Conservation (phyloP, 73 alveolate genomes). For the Tetrahymena borealis region DNA sequence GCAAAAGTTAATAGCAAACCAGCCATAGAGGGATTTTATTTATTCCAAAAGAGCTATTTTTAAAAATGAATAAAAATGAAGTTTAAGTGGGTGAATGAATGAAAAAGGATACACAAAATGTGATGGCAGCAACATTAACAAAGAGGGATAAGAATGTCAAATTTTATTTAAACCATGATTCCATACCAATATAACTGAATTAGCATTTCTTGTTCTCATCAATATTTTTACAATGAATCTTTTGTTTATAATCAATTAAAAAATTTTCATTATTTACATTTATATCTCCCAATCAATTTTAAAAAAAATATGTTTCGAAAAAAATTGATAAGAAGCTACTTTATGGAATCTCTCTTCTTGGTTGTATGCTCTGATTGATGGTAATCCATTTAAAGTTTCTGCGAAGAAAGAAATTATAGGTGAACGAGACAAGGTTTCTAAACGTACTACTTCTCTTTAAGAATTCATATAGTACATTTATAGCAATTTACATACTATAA, state of each 20-base stretch:
- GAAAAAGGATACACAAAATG: not conserved
- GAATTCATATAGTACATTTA: slow-evolving; percentile 55
- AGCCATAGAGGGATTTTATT: not conserved
- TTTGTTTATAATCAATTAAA: not conserved
- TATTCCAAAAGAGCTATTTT: not conserved
- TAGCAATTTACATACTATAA: slow-evolving; percentile 37
- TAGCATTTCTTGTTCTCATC: slow-evolving; percentile 9
- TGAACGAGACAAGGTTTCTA: slow-evolving; percentile 67
- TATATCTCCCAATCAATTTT: not conserved
- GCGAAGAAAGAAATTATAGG: slow-evolving; percentile 68
- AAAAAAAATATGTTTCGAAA: not conserved
- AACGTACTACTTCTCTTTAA: slow-evolving; percentile 71
- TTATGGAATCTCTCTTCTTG: not conserved
- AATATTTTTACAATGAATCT: slow-evolving; percentile 7
- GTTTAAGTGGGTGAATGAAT: not conserved
- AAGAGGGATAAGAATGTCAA: not conserved
- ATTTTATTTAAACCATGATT: not conserved
- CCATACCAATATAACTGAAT: not conserved
- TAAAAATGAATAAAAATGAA: not conserved
- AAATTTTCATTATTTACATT: not conserved
- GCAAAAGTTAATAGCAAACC: not conserved
- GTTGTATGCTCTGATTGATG: slow-evolving; percentile 66
- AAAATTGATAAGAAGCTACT: not conserved
- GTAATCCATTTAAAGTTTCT: slow-evolving; percentile 63
- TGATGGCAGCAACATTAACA: not conserved